These are phyloP conservation scores for Fraxinus greggii DNA, from an alignment of 305 asterid genomes.

Conservation along the genomic window DNA sequence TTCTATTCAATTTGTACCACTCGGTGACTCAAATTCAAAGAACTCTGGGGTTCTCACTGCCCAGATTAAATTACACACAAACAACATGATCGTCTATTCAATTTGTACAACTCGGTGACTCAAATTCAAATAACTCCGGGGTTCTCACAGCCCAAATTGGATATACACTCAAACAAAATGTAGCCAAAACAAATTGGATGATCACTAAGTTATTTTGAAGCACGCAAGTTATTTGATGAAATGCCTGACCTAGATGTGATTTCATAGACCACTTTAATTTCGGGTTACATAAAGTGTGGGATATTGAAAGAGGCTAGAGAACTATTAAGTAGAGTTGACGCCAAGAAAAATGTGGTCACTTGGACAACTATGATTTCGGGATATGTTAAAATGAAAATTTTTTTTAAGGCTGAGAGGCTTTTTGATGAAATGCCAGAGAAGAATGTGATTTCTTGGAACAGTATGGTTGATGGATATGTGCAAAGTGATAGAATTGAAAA, in stretches of 20 bases:
- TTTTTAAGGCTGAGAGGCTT: conserved; percentile 54
- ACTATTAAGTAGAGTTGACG: conserved; percentile 55
- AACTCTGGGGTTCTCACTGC: conserved; percentile 23
- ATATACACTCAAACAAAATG: conserved; percentile 34
- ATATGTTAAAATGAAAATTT: conserved; percentile 31
- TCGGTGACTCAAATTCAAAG: conserved; percentile 18
- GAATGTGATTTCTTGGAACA: conserved; percentile 58
- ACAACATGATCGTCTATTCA: conserved; percentile 36
- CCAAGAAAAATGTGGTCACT: conserved; percentile 56
- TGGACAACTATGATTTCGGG: conserved; percentile 70
- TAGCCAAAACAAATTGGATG: conserved; percentile 43
- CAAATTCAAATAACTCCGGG: background rate
- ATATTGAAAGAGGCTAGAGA: conserved; percentile 48
- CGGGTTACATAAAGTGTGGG: conserved; percentile 55
- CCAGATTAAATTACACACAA: conserved; percentile 34
- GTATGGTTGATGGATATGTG: conserved; percentile 50
- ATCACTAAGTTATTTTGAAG: conserved; percentile 44
- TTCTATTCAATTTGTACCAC: conserved; percentile 21
- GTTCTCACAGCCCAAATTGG: conserved; percentile 40
- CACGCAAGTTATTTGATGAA: conserved; percentile 53
- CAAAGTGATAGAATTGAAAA: conserved; percentile 33
- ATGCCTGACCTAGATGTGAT: conserved; percentile 61
- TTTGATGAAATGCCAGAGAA: conserved; percentile 56
- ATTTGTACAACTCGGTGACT: conserved; percentile 19
- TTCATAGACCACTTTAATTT: conserved; percentile 63